These are phyloP conservation scores for Ophiostoma quercus DNA, from an alignment of 2,329 filamentous ascomycete genomes.

Conservation along the genomic window DNA sequence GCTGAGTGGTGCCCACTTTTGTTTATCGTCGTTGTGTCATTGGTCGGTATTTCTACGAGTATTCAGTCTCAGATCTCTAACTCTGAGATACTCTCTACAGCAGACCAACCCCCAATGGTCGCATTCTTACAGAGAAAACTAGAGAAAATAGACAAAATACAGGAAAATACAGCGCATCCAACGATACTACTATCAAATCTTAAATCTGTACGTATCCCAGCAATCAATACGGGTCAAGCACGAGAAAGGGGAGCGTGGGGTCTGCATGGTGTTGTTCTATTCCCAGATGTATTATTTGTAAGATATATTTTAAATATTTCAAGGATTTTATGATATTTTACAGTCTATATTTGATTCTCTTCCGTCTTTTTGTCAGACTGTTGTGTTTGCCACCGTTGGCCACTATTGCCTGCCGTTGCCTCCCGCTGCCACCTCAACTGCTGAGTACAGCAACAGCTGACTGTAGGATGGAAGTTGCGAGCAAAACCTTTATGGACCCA, in stretches of 20 bases:
- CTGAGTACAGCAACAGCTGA: background rate
- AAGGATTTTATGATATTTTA: no score
- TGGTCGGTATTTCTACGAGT: no score
- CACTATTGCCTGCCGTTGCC: background rate
- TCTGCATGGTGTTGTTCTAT: no score
- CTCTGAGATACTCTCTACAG: no score
- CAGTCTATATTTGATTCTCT: background rate
- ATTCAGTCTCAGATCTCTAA: no score
- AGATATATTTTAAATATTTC: no score
- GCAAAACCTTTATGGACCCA: background rate
- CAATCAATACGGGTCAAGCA: background rate
- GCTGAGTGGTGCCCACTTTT: background rate
- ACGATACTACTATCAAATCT: no score
- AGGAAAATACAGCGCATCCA: background rate
- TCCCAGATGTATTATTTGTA: no score
- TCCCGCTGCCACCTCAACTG: background rate
- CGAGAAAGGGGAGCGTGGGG: slow-evolving; percentile 3
- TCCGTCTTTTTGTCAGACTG: background rate
- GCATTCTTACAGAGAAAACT: no score
- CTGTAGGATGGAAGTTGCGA: background rate
- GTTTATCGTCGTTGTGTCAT: background rate
- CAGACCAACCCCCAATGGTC: no score
- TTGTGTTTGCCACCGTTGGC: background rate
- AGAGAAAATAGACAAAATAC: no score
- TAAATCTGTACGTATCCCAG: background rate